phyloP scores from a whole-genome alignment of 2,329 filamentous ascomycete species.

The Sclerotinia spermophila region DNA sequence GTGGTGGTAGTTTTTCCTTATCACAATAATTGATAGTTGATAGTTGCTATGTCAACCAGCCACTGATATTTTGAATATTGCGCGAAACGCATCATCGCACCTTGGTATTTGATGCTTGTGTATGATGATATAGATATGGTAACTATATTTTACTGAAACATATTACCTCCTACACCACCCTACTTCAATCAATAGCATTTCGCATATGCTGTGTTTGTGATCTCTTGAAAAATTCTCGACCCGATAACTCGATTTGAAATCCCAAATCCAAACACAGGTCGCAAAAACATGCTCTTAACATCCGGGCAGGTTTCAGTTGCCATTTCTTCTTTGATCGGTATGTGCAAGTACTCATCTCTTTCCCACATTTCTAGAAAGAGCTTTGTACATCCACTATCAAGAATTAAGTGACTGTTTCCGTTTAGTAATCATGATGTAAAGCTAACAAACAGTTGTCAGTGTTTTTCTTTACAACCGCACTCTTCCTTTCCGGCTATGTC shows the following conservation, averaged over 20 bases:
- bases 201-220: neutral
- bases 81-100: slow-evolving; percentile 1
- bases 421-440: slow-evolving; percentile 16
- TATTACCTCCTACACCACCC: neutral
- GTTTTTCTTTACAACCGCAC: slow-evolving; percentile 70
- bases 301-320: slow-evolving; percentile 68
- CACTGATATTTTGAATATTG: neutral
- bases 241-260: neutral
- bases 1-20: slow-evolving; percentile 6
- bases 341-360: slow-evolving; percentile 28
- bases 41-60: slow-evolving; percentile 16
- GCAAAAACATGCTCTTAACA: slow-evolving; percentile 50
- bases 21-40: neutral
- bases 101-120: neutral
- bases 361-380: slow-evolving; percentile 15
- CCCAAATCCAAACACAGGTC: neutral
- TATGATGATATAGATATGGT: neutral
- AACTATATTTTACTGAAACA: neutral
- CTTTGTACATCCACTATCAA: neutral
- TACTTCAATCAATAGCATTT: neutral
- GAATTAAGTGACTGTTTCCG: too few species aligned
- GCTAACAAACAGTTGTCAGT: slow-evolving; percentile 46
- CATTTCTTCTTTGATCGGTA: slow-evolving; percentile 62
- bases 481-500: slow-evolving; percentile 84
- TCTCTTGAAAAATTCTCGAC: neutral